Conservation (phyloP, 345 rosid genomes). For the Corchorus olitorius region DNA sequence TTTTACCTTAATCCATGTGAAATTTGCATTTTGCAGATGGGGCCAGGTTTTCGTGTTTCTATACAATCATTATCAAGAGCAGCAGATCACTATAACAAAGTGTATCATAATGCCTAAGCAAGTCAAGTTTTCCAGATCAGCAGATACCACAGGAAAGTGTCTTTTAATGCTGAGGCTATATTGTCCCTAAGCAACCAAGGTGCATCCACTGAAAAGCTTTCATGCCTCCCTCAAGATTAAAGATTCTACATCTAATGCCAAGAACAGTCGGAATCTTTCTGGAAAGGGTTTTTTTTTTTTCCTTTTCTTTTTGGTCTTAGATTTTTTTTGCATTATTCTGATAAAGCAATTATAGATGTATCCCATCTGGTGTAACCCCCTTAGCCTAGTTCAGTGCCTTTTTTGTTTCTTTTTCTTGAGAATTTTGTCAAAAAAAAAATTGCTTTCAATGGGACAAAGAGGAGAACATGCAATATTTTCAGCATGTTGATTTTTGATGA, state of each 20-base stretch:
- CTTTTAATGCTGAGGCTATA: not conserved
- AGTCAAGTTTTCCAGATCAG: not conserved
- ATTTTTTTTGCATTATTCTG: not conserved
- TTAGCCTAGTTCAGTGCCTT: not conserved
- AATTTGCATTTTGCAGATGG: slow-evolving; percentile 67
- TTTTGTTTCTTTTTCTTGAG: not conserved
- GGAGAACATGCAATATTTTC: not conserved
- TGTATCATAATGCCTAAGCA: slow-evolving; percentile 35
- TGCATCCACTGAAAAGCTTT: not conserved
- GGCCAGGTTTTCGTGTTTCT: slow-evolving; percentile 75
- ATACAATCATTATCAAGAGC: slow-evolving; percentile 95
- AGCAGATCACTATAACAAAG: slow-evolving; percentile 71
- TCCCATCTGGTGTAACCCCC: not conserved
- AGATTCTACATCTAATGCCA: not conserved
- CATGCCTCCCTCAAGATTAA: not conserved
- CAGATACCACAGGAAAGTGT: not conserved
- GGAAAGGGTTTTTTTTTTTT: not conserved
- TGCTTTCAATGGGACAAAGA: not conserved
- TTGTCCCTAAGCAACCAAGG: not conserved
- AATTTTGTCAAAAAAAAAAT: not conserved
- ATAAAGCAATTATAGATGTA: not conserved
- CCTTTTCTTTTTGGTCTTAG: not conserved
- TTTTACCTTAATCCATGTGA: not conserved
- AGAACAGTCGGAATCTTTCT: not conserved
- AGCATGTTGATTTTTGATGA: not conserved